These are phyloP conservation scores for Thermochaetoides thermophila DNA, from an alignment of 495 filamentous ascomycete genomes.

Conservation along the genomic window DNA sequence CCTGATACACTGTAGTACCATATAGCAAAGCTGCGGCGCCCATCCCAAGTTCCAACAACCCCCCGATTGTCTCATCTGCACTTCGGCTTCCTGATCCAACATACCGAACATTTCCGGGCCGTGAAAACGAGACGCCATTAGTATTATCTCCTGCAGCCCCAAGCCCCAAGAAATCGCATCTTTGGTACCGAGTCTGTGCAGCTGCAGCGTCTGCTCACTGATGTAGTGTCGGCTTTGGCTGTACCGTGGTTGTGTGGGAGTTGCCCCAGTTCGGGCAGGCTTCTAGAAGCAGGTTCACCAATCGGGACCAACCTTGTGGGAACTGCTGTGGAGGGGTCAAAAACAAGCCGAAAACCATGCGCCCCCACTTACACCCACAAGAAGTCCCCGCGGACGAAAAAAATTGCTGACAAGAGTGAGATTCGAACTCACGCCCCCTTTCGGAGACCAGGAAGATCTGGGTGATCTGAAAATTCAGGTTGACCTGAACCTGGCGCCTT, in stretches of 20 bases:
- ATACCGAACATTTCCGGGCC: background rate
- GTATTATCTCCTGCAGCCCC: background rate
- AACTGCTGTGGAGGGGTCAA: too few species aligned
- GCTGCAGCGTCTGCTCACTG: too few species aligned
- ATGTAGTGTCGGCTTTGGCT: too few species aligned
- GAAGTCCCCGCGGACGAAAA: too few species aligned
- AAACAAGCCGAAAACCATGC: too few species aligned
- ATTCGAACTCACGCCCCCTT: constrained; percentile 8
- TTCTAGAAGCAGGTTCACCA: constrained; percentile 4
- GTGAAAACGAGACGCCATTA: background rate
- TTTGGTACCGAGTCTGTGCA: background rate
- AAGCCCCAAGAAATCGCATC: background rate
- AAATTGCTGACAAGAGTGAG: constrained; percentile 6
- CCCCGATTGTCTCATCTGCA: background rate
- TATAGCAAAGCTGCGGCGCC: too few species aligned
- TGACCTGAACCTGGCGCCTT: constrained; percentile 8
- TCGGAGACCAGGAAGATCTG: constrained; percentile 6
- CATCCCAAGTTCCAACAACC: background rate
- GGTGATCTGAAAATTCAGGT: constrained; percentile 5
- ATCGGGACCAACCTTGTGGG: background rate
- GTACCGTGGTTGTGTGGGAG: too few species aligned
- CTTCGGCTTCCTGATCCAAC: background rate
- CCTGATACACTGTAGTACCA: too few species aligned
- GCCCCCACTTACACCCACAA: too few species aligned
- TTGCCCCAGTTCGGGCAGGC: too few species aligned